A percentile compares a stretch with the other conserved stretches of the same genome.
phyloP scores from a whole-genome alignment of 1,284 basidiomycete species.

The Takashimella koratensis region DNA sequence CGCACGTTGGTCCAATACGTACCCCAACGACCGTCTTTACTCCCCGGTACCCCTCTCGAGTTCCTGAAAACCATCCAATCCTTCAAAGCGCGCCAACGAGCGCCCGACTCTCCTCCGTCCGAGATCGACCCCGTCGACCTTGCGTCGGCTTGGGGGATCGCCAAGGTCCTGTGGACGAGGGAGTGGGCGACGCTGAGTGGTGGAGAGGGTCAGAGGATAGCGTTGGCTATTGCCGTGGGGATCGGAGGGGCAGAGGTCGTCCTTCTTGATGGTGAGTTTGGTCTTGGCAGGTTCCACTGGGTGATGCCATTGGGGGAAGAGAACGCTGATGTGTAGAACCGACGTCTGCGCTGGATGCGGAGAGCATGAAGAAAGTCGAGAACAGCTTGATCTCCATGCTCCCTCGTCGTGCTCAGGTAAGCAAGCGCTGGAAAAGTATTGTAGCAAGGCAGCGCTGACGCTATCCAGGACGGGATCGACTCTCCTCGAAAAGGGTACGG shows the following conservation, averaged over 20 bases:
- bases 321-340: slow-evolving; percentile 58
- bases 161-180: slow-evolving; percentile 66
- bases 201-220: slow-evolving; percentile 77
- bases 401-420: slow-evolving; percentile 11
- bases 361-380: slow-evolving; percentile 63
- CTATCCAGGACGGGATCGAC: slow-evolving; percentile 1
- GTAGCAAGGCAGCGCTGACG: not conserved
- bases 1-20: slow-evolving; percentile 75
- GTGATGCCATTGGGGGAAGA: not conserved
- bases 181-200: slow-evolving; percentile 74
- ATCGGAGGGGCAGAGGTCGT: slow-evolving; percentile 70
- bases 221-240: slow-evolving; percentile 67
- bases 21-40: slow-evolving; percentile 75
- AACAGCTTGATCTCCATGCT: slow-evolving; percentile 58
- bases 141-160: slow-evolving; percentile 65
- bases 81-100: slow-evolving; percentile 57
- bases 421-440: not conserved
- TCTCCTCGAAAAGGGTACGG: slow-evolving; percentile 17
- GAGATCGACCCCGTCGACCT: slow-evolving; percentile 54
- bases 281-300: too few species aligned
- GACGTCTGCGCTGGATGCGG: slow-evolving; percentile 77
- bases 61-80: slow-evolving; percentile 60
- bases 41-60: slow-evolving; percentile 72
- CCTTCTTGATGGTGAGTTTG: slow-evolving; percentile 74
- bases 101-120: not conserved